Base-by-base conservation (phyloP, 805 yeast species). In the Schizosaccharomyces octosporus region DNA sequence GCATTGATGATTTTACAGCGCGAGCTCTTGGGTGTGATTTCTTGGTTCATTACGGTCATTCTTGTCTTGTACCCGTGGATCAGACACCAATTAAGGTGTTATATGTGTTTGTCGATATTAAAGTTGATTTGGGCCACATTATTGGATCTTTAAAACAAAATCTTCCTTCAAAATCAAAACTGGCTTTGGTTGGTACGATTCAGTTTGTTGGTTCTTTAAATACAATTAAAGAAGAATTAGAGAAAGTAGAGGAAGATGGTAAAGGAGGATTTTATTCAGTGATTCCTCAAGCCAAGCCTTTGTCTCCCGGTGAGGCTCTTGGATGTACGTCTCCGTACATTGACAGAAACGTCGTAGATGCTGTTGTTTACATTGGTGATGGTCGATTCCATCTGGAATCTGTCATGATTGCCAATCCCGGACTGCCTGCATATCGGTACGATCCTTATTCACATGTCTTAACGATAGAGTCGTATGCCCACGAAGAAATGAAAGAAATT, bases 381-480 rank as follows among this genome's bases (percentile, higher is more conserved):
- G 98, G 98, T 15, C 74, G 98, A 60, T 93, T 93, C 73, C 98
- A 93, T 71, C 74, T 93, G 55, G 98, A 93, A 69, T 81, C 90
- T 61, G 87, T 97, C 5, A 90, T 93, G 97, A 93, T 93, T 62
- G 97, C 89, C 71, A 93, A 93, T 69, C 98, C 98, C 0, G 80
- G 80, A 4, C 78, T 90, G 19, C 94, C 94, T 0, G 97, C 97
- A 0, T 93, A 76, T 71, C 80, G 95, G 67, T 93, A 93, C 70
- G 98, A 93, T 69, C 98, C 98, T 11, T 93, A 93, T 70, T 85
- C 88, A 19, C 77, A 95, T 64, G 88, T 85, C 69, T 87, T 93
- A 72, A 89, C 98, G 0, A 73, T 84, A 58, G 98, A 93, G 70
- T 79, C 80, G 64, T 93, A 87, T 69, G 95, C 87, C 67, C 96